Evolutionary conservation across 148 eudicot genomes (phyloP).

Genomic region (Heliamphora exappendiculata): DNA sequence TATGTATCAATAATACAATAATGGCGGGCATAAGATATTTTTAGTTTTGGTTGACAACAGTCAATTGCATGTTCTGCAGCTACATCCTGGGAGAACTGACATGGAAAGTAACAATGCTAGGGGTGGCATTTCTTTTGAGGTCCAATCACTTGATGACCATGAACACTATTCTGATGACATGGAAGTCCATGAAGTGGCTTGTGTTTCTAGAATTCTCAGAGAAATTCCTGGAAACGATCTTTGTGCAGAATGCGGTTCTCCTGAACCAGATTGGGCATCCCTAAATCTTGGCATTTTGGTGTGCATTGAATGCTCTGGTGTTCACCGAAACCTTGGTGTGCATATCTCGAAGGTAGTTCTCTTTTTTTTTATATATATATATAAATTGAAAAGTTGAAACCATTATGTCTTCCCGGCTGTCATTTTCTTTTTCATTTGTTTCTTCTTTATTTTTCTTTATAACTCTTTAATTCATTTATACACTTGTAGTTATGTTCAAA

Average conservation of each 20-base stretch:
- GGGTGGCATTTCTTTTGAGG: conserved; percentile 25
- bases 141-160: conserved; percentile 25
- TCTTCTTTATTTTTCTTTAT: neutral
- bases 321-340: conserved; percentile 93
- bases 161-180: conserved; percentile 26
- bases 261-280: conserved; percentile 94
- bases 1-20: conserved; percentile 7
- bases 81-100: conserved; percentile 28
- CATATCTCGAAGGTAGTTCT: conserved; percentile 79
- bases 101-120: conserved; percentile 15
- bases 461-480: neutral
- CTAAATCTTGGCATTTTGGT: conserved; percentile 80
- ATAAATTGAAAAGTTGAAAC: neutral
- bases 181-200: conserved; percentile 39
- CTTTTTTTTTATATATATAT: neutral
- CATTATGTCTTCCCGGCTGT: neutral
- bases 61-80: conserved; percentile 32
- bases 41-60: conserved; percentile 16
- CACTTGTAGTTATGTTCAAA: neutral
- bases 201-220: conserved; percentile 52
- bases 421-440: neutral
- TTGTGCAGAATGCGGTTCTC: conserved; percentile 78
- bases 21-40: neutral
- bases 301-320: conserved; percentile 91
- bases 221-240: conserved; percentile 73